Evolutionary conservation across 139 green algal species (phyloP), one percentile per base, ranked within the genome.

Genomic region (Tetradesmus obliquus): DNA sequence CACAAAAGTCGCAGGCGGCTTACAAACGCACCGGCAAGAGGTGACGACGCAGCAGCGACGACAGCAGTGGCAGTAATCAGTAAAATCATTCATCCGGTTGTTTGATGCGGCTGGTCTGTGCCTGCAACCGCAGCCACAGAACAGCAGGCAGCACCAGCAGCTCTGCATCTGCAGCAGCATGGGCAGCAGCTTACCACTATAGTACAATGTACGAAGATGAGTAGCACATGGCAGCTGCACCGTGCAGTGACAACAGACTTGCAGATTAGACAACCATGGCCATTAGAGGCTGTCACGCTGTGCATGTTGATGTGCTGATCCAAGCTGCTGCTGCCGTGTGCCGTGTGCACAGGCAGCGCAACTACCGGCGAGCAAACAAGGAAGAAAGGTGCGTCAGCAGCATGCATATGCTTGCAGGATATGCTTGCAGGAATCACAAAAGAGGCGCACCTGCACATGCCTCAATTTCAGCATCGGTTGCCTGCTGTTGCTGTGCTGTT

Each of bases 11-110:
- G 2, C 15, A 62, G 15, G 57, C 24, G 51, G 84, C 84, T 17
- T 55, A 88, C 57, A 88, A 88, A 32, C 55, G 84, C 84, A 88
- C 57, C 10, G 66, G 32, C 57, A 87, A 87, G 24, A 87, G 82
- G 82, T 87, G 45, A 54, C 79, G 20, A 10, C 19, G 76, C 76
- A 82, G 32, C 32, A 53, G 24, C 32, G 19, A 9, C 76, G 53
- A 20, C 76, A 58, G 79, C 80, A 85, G 80, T 13, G 32, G 13
- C 45, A 85, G 17, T 10, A 57, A 22, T 45, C 32, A 45, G 32
- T 45, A 45, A 45, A 45, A 45, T 45, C 32, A 45, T 45, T 45
- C 0, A 45, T 0, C 32, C 32, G 32, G 32, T 45, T 45, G 32
- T 45, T 45, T 45, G 32, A 45, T 45, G 32, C 32, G 32, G 32